Evolutionary conservation across 139 green algal species (phyloP).

Genomic region (Chlamydomonas eustigma): DNA sequence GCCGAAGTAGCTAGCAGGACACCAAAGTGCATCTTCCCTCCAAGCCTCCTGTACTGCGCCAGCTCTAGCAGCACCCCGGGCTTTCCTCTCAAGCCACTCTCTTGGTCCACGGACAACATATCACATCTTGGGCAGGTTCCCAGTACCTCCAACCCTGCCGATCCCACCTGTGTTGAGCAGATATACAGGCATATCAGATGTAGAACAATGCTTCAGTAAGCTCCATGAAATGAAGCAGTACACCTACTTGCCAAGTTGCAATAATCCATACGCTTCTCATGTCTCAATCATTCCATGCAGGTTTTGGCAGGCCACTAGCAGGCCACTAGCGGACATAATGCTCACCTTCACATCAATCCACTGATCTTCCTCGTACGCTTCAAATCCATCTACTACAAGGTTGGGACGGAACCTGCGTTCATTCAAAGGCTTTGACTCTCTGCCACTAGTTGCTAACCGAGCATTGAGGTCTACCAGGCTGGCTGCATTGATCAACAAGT

Average conservation of each 20-base stretch:
- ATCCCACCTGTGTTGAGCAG: no score
- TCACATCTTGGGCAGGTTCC: slow-evolving; percentile 44
- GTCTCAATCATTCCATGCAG: no score
- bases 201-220: no score
- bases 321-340: no score
- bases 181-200: no score
- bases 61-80: slow-evolving; percentile 29
- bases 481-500: slow-evolving; percentile 54
- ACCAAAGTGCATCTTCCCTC: slow-evolving; percentile 41
- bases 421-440: neutral
- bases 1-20: slow-evolving; percentile 31
- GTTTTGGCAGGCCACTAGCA: no score
- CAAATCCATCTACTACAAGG: slow-evolving; percentile 51
- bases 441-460: neutral
- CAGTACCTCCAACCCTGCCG: slow-evolving; percentile 19
- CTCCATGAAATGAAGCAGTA: neutral
- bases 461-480: slow-evolving; percentile 58
- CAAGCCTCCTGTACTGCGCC: slow-evolving; percentile 38
- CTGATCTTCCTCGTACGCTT: slow-evolving; percentile 57
- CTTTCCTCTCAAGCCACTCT: slow-evolving; percentile 19
- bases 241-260: neutral
- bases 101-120: slow-evolving; percentile 43
- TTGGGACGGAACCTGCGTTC: slow-evolving; percentile 64
- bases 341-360: slow-evolving; percentile 41
- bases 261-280: neutral